Conservation (phyloP, 345 rosid species). For the Camelina laxa region DNA sequence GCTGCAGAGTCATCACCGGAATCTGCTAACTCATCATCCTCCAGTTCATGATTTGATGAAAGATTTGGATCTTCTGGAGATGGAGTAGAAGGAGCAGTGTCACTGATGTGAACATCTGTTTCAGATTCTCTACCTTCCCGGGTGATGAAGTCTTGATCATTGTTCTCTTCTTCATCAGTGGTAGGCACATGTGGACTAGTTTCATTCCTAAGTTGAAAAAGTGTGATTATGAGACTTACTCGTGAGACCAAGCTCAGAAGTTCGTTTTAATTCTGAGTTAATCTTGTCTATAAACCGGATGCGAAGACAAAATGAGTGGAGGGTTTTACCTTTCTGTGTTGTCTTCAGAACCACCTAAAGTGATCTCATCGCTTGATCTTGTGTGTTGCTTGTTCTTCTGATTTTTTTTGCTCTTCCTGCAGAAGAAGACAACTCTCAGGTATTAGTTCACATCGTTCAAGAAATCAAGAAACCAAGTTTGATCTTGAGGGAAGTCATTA, state of each 20-base stretch:
- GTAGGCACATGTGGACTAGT: constrained; percentile 1
- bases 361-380: constrained; percentile 32
- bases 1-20: constrained; percentile 57
- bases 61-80: constrained; percentile 34
- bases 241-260: constrained; percentile 2
- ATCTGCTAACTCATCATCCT: constrained; percentile 49
- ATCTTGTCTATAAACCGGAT: constrained; percentile 11
- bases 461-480: constrained; percentile 11
- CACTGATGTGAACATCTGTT: constrained; percentile 33
- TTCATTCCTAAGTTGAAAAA: constrained; percentile 46
- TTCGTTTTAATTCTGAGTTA: background rate
- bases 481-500: constrained; percentile 12
- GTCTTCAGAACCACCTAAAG: constrained; percentile 37
- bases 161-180: constrained; percentile 26
- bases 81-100: constrained; percentile 32
- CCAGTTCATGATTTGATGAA: constrained; percentile 39
- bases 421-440: constrained; percentile 9
- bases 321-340: constrained; percentile 46
- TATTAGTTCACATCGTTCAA: constrained; percentile 14
- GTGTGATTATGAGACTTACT: constrained; percentile 15
- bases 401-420: constrained; percentile 30
- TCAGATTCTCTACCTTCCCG: constrained; percentile 14
- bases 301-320: background rate
- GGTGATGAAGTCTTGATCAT: constrained; percentile 23
- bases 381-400: constrained; percentile 36